Conservation (phyloP, 2,329 filamentous ascomycete species). For the Pseudogymnoascus verrucosus region DNA sequence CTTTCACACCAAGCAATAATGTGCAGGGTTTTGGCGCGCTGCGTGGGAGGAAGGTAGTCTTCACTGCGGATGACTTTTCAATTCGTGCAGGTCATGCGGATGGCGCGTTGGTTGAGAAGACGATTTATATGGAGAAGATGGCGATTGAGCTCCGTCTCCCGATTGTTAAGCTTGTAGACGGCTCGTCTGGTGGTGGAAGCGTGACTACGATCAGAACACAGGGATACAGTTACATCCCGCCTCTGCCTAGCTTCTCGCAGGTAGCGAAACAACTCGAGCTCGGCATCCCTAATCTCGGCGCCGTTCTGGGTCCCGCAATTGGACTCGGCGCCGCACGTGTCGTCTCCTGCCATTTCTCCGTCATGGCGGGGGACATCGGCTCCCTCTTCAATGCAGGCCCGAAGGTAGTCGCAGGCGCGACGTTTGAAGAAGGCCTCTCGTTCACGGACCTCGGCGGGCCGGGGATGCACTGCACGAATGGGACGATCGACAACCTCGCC, state of each 20-base stretch:
- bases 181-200: slow-evolving; percentile 53
- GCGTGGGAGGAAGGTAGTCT: slow-evolving; percentile 44
- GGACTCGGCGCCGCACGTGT: slow-evolving; percentile 55
- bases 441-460: slow-evolving; percentile 54
- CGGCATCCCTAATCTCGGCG: slow-evolving; percentile 57
- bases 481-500: slow-evolving; percentile 58
- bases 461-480: slow-evolving; percentile 54
- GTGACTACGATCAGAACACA: slow-evolving; percentile 49
- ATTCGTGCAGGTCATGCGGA: slow-evolving; percentile 58
- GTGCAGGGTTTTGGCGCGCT: slow-evolving; percentile 51
- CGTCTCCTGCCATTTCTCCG: slow-evolving; percentile 54
- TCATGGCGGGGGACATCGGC: slow-evolving; percentile 57
- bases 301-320: slow-evolving; percentile 55
- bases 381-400: slow-evolving; percentile 57
- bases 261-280: slow-evolving; percentile 51
- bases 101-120: slow-evolving; percentile 49
- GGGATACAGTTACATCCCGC: slow-evolving; percentile 53
- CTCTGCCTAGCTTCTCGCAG: slow-evolving; percentile 44
- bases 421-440: slow-evolving; percentile 54
- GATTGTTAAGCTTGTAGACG: slow-evolving; percentile 57
- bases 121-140: slow-evolving; percentile 54
- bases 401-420: slow-evolving; percentile 52
- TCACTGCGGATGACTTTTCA: slow-evolving; percentile 58
- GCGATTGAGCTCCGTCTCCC: slow-evolving; percentile 49
- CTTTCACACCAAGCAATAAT: slow-evolving; percentile 53